phyloP scores from a whole-genome alignment of 441 rosid genomes.

The Bruguiera hainesii region DNA sequence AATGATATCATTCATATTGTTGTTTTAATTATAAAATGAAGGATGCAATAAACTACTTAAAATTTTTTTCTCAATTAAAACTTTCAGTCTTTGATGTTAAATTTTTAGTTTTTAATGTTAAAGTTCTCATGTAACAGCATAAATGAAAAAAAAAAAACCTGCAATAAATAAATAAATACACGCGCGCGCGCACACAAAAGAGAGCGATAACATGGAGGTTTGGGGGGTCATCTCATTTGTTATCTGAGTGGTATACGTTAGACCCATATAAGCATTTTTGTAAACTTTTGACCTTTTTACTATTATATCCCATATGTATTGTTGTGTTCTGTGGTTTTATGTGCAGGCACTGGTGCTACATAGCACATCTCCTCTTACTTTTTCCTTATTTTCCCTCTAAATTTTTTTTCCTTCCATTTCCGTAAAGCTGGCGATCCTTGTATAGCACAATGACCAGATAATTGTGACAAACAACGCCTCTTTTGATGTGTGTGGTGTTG shows the following conservation, averaged over 20 bases:
- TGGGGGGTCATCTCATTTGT: constrained; percentile 24
- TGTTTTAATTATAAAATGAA: no score
- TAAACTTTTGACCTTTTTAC: background rate
- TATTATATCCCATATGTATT: background rate
- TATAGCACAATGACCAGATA: constrained; percentile 25
- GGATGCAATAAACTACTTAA: no score
- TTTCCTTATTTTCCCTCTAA: constrained; percentile 19
- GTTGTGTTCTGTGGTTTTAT: background rate
- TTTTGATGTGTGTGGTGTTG: constrained; percentile 20
- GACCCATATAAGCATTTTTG: constrained; percentile 15
- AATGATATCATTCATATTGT: no score
- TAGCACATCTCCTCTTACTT: background rate
- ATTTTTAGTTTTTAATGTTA: no score
- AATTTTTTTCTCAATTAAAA: no score
- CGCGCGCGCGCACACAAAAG: background rate
- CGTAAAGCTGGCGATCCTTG: constrained; percentile 11
- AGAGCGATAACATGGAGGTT: background rate
- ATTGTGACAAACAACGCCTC: constrained; percentile 25
- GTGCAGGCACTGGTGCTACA: constrained; percentile 10
- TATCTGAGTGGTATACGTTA: constrained; percentile 32
- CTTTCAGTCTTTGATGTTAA: no score
- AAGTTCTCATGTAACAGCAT: no score
- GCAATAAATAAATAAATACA: no score
- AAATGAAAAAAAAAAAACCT: background rate
- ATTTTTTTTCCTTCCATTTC: background rate